Conservation (phyloP, 1,284 basidiomycete species). For the Sporisorium iseilematis-ciliati region DNA sequence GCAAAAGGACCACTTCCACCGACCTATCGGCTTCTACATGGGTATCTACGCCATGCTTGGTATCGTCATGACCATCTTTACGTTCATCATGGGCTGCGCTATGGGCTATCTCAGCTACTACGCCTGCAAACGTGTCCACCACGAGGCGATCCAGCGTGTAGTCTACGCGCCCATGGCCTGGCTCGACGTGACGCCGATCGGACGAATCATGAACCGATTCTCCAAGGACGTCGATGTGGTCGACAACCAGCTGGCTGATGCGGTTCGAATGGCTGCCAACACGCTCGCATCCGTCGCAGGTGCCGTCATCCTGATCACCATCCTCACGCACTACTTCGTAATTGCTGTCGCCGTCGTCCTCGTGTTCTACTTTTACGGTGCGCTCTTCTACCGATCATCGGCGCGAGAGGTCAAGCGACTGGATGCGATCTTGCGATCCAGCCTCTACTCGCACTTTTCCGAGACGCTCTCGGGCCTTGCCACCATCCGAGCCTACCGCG, state of each 20-base stretch:
- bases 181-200: constrained; percentile 86
- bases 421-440: constrained; percentile 77
- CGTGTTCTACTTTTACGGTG: constrained; percentile 69
- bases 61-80: constrained; percentile 75
- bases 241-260: constrained; percentile 76
- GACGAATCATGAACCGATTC: constrained; percentile 85
- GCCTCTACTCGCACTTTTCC: constrained; percentile 85
- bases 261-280: constrained; percentile 64
- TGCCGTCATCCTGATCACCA: constrained; percentile 77
- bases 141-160: constrained; percentile 74
- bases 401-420: constrained; percentile 88
- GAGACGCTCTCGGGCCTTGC: constrained; percentile 87
- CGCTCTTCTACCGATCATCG: constrained; percentile 85
- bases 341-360: constrained; percentile 72
- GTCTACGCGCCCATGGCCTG: constrained; percentile 79
- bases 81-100: constrained; percentile 75
- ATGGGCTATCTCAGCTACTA: constrained; percentile 78
- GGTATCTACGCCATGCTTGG: constrained; percentile 79
- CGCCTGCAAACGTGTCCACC: constrained; percentile 76
- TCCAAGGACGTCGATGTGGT: constrained; percentile 83
- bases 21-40: constrained; percentile 76
- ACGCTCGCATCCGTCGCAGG: constrained; percentile 73
- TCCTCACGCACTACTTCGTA: constrained; percentile 78
- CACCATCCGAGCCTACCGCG: constrained; percentile 84
- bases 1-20: constrained; percentile 75